Evolutionary conservation across 345 rosid genomes (phyloP).

Genomic region (Salix exigua): DNA sequence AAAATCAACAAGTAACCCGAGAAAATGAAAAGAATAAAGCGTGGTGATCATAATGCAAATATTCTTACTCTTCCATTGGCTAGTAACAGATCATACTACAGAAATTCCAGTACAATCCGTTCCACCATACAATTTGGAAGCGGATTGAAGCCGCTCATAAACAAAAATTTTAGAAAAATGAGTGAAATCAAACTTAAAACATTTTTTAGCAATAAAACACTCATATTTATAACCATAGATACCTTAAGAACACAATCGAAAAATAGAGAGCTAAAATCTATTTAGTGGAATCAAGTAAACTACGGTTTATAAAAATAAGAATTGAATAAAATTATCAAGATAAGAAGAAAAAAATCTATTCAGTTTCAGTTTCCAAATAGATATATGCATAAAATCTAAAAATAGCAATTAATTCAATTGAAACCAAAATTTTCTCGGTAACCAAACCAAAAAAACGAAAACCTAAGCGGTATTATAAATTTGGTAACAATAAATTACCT

Average conservation of each 20-base stretch:
- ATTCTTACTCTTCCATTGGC: not conserved
- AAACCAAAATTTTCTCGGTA: not conserved
- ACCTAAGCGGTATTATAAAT: not conserved
- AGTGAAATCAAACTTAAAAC: not conserved
- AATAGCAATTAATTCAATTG: not conserved
- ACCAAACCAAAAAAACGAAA: not conserved
- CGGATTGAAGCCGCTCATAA: not conserved
- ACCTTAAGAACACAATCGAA: not conserved
- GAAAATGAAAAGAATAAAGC: not conserved
- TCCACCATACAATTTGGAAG: not conserved
- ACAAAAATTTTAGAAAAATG: not conserved
- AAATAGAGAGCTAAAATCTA: not conserved
- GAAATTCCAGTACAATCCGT: not conserved
- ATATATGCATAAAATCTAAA: not conserved
- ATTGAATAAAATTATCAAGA: not conserved
- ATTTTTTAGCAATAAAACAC: not conserved
- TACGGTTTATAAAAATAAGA: not conserved
- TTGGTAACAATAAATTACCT: not conserved
- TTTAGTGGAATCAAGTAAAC: not conserved
- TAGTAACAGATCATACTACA: not conserved
- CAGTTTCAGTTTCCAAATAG: not conserved
- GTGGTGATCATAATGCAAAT: not conserved
- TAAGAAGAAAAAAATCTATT: not conserved
- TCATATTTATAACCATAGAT: not conserved
- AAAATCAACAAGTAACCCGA: not conserved